Evolutionary conservation across 305 asterid genomes (phyloP), one percentile per base, ranked within the genome.

Genomic region (Rubia balearica): DNA sequence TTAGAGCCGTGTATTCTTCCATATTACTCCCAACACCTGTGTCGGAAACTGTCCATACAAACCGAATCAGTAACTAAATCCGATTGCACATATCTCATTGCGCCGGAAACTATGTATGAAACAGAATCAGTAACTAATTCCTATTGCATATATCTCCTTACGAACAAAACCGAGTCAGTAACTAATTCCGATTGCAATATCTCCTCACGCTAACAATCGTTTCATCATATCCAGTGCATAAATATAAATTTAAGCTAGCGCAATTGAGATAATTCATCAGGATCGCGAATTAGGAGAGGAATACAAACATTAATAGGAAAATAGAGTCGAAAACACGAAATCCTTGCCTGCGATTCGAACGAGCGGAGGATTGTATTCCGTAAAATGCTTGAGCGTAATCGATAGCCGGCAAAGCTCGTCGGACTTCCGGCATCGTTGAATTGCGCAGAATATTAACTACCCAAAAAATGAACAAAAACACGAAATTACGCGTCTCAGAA

Each of bases 321-420:
- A 2, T 46, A 27, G 19, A 22, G 61, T 33, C 22, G 21, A 41
- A 12, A 51, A n/a, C 60, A 67, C 4, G 46, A 64, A 67, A 33
- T 30, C 19, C 57, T 84, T 7, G 69, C 97, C 96, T 83, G 97
- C 88, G 68, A 91, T 81, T 70, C 85, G 85, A 75, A 86, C 80
- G 17, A 76, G 72, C 53, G 88, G 85, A 68, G 80, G 85, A 65
- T 68, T 71, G 55, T 82, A 61, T 59, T 51, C 73, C n/a, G 74
- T 64, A 57, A 16, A 46, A 6, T 71, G 79, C 71, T 78, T 84
- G 71, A 91, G 78, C 68, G 78, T 78, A 68, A 89, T 78, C 8
- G 97, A 84, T 81, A 91, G 77, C 82, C 95, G 85, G 86, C 96
- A 91, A 63, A 81, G 82, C 53, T 85, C 88, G 68, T 84, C 93